Evolutionary conservation across 768 basidiomycete species (phyloP).

Genomic region (Xanthoconium purpureum): DNA sequence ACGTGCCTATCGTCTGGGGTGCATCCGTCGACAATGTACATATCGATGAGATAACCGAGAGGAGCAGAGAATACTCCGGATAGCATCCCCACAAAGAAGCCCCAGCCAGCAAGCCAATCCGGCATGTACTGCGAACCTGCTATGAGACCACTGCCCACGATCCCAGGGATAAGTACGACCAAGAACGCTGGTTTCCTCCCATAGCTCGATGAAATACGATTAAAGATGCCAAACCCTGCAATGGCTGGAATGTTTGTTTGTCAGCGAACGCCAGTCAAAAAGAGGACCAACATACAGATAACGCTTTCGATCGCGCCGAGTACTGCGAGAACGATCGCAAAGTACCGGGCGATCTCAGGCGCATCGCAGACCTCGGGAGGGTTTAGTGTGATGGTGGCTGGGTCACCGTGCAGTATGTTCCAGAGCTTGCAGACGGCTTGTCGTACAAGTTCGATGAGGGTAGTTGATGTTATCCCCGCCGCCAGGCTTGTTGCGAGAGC

Average conservation of each 20-base stretch:
- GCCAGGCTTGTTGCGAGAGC: constrained; percentile 25
- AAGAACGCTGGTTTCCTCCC: constrained; percentile 28
- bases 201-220: constrained; percentile 23
- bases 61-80: constrained; percentile 9
- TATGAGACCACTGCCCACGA: constrained; percentile 15
- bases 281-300: constrained; percentile 13
- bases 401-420: constrained; percentile 10
- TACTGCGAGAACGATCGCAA: constrained; percentile 14
- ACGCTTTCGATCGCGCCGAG: constrained; percentile 17
- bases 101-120: constrained; percentile 10
- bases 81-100: constrained; percentile 21
- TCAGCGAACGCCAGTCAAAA: neutral
- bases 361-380: constrained; percentile 19
- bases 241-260: constrained; percentile 15
- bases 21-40: constrained; percentile 21
- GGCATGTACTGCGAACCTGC: constrained; percentile 16
- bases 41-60: too few relatives aligned
- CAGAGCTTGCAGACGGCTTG: constrained; percentile 27
- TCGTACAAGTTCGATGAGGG: constrained; percentile 25
- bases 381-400: constrained; percentile 4
- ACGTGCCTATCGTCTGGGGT: constrained; percentile 23
- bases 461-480: constrained; percentile 21
- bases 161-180: constrained; percentile 3
- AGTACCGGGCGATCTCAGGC: constrained; percentile 21
- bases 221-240: constrained; percentile 20